Conservation (phyloP, 2,329 filamentous ascomycete species). For the Nothophoma quercina region DNA sequence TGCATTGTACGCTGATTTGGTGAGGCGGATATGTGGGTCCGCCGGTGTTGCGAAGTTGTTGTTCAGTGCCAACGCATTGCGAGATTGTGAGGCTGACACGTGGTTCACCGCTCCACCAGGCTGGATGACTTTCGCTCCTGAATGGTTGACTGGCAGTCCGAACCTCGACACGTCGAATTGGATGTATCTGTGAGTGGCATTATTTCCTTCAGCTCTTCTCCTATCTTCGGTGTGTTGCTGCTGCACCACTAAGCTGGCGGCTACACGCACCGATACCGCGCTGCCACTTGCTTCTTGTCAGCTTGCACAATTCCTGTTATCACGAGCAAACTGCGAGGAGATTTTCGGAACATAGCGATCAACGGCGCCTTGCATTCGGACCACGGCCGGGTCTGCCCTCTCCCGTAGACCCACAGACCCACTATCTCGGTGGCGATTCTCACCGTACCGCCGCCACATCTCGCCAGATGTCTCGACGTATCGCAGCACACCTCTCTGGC, state of each 20-base stretch:
- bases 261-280: not conserved
- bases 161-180: slow-evolving; percentile 66
- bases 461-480: not conserved
- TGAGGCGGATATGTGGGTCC: slow-evolving; percentile 32
- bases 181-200: slow-evolving; percentile 61
- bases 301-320: not conserved
- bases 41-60: slow-evolving; percentile 25
- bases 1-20: slow-evolving; percentile 19
- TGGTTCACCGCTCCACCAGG: slow-evolving; percentile 50
- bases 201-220: not conserved
- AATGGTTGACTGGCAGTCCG: slow-evolving; percentile 67
- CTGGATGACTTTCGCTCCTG: slow-evolving; percentile 71
- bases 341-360: not conserved
- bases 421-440: slow-evolving; percentile 16
- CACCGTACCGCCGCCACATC: slow-evolving; percentile 1
- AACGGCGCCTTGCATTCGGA: slow-evolving; percentile 3
- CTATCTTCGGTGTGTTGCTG: not conserved
- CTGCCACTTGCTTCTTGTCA: slow-evolving; percentile 2
- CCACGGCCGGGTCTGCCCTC: not conserved
- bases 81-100: slow-evolving; percentile 46
- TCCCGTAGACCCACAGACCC: slow-evolving; percentile 8
- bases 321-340: not conserved
- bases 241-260: not conserved
- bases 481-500: not conserved
- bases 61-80: slow-evolving; percentile 23